phyloP scores from a whole-genome alignment of 2,329 filamentous ascomycete genomes.

The Didymella lethalis region DNA sequence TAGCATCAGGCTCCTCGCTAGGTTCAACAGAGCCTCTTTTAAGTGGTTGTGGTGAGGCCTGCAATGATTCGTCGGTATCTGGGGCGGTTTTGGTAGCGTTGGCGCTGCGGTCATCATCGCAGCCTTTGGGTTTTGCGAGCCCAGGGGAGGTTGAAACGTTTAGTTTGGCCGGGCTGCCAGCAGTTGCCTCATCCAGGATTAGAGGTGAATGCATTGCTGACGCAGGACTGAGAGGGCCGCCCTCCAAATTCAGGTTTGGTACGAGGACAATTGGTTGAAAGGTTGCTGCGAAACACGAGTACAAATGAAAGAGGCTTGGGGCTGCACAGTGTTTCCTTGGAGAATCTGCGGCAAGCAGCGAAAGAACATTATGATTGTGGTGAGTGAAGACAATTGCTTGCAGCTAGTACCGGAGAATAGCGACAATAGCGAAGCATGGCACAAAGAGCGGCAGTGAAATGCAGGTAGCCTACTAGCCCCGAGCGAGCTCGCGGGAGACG shows the following conservation, averaged over 20 bases:
- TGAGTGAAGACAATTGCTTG: not conserved
- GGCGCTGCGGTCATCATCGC: not conserved
- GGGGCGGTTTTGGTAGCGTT: not conserved
- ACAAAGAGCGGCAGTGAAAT: constrained; percentile 5
- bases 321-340: not conserved
- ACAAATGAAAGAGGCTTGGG: not conserved
- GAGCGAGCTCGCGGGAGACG: constrained; percentile 1
- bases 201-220: not conserved
- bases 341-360: not conserved
- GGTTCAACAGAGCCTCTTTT: constrained; percentile 1
- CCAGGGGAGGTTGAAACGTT: not conserved
- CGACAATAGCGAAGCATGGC: constrained; percentile 1
- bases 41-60: not conserved
- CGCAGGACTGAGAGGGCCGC: not conserved
- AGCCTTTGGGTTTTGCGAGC: not conserved
- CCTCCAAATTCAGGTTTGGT: not conserved
- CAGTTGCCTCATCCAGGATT: not conserved
- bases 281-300: not conserved
- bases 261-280: not conserved
- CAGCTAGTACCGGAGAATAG: not conserved
- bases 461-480: not conserved
- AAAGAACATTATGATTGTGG: constrained; percentile 1
- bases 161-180: not conserved
- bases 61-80: not conserved
- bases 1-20: not conserved